Percentiles rank a stretch among this genome's conserved stretches.
Evolutionary conservation across 225 moss, liverwort and hornwort genomes (phyloP).

Genomic region (Asterella californica): DNA sequence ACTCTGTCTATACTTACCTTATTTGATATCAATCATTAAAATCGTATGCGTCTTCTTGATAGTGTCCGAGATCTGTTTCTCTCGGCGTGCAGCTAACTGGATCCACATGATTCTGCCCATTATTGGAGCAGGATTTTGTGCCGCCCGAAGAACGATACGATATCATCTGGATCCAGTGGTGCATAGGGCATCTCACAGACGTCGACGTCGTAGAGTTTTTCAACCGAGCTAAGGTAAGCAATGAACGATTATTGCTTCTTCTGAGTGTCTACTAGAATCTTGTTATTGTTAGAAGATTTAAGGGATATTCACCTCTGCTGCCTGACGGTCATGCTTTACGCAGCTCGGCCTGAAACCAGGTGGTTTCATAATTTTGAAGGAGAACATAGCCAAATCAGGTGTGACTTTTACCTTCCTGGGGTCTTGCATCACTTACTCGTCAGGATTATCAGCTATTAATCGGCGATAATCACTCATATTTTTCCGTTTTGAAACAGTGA

Average conservation of each 20-base stretch:
- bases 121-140: conserved; percentile 61
- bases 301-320: not conserved
- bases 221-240: conserved; percentile 65
- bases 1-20: too few relatives aligned
- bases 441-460: too few relatives aligned
- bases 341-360: conserved; percentile 83
- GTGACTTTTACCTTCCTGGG: not conserved
- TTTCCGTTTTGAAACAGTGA: too few relatives aligned
- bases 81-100: not conserved
- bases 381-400: conserved; percentile 90
- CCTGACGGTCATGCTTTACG: not conserved
- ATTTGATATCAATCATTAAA: not conserved
- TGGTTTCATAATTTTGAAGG: conserved; percentile 87
- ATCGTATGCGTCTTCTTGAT: not conserved
- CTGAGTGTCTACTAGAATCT: not conserved
- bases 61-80: not conserved
- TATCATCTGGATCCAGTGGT: conserved; percentile 98
- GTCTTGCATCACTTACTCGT: not conserved
- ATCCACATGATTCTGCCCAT: not conserved
- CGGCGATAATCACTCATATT: too few relatives aligned
- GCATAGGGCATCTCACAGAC: conserved; percentile 96
- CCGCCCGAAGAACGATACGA: conserved; percentile 73
- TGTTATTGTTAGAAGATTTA: not conserved
- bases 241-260: not conserved
- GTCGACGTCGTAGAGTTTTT: conserved; percentile 77